Evolutionary conservation across 1,139 yeast species (phyloP), one percentile per base, ranked within the genome.

Genomic region (Blastobotrys elegans): DNA sequence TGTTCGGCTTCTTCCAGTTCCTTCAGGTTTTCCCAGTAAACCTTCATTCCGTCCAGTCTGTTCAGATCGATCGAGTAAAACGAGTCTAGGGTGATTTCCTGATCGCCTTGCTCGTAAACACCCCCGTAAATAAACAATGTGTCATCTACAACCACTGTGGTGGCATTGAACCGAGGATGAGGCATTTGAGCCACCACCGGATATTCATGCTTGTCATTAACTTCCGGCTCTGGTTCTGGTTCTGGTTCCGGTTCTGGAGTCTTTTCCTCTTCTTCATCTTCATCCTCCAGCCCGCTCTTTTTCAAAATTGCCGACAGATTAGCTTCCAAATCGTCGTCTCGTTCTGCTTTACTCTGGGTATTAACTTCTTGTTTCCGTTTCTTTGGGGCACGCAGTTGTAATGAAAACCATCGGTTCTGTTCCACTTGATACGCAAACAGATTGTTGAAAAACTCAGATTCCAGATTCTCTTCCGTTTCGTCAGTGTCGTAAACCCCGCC

Each of bases 401-500:
- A 68, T 16, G 85, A 77, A 60, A 80, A 86, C 98, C 98, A 92
- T 63, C 96, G 78, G 65, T 90, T 90, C 26, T 82, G 75, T 57
- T 89, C 97, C 22, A 83, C 73, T 54, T 90, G 95, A 63, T 87
- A 90, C 3, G 94, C 83, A 60, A 81, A 82, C 46, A 92, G 68
- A 53, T 82, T 82, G 62, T 90, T 89, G 69, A 77, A 92, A 62
- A 90, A 92, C 44, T 79, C 81, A 2, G 96, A 87, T 40, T 85
- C 94, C 54, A 92, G 70, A 46, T 85, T 79, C 64, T 92, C 98
- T 65, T 92, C 97, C 31, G 96, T 90, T 66, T 92, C 98, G 56
- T 89, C 96, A 52, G 77, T 85, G 67, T 92, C 98, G 61, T 79
- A 90, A 13, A 92, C 98, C 54, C 98, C 98, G 36, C 97, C 98